Percentiles rank a stretch among this genome's conserved stretches.
Evolutionary conservation across 768 basidiomycete species (phyloP).

Genomic region (Rhodosporidiobolus odoratus): DNA sequence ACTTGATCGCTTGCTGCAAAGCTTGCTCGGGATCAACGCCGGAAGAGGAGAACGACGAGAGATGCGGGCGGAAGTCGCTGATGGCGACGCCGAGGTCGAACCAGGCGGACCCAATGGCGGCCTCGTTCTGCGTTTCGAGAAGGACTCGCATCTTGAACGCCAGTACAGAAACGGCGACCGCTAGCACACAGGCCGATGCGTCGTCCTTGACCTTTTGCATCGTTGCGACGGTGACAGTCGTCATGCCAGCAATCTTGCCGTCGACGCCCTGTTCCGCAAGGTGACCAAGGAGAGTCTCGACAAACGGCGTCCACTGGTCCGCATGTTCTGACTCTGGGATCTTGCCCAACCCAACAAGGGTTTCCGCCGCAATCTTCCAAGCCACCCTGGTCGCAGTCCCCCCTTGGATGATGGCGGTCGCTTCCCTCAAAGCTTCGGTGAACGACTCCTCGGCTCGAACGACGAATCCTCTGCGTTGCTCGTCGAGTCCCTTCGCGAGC

Average conservation of each 20-base stretch:
- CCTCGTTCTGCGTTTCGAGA: constrained; percentile 52
- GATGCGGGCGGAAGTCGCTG: constrained; percentile 51
- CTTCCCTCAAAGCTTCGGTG: constrained; percentile 55
- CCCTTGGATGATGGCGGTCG: constrained; percentile 54
- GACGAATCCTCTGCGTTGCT: constrained; percentile 65
- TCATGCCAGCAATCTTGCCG: constrained; percentile 26
- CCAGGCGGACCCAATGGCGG: constrained; percentile 58
- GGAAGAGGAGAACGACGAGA: constrained; percentile 11
- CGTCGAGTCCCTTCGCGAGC: constrained; percentile 63
- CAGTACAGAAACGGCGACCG: constrained; percentile 43
- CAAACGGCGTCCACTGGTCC: not conserved
- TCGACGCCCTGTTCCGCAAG: constrained; percentile 35
- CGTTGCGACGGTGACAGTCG: constrained; percentile 19
- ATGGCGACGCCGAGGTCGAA: constrained; percentile 69
- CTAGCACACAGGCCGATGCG: not conserved
- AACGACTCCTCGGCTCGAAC: constrained; percentile 71
- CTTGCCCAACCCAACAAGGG: constrained; percentile 61
- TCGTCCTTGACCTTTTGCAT: not conserved
- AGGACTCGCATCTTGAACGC: constrained; percentile 42
- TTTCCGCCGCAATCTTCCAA: constrained; percentile 80
- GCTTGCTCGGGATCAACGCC: constrained; percentile 45
- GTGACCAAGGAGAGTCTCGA: constrained; percentile 8
- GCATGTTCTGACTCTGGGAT: not conserved
- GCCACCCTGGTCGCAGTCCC: constrained; percentile 61
- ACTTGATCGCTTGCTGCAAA: constrained; percentile 53